Conservation (phyloP, 164 flowering plant genomes). For the Umbellularia californica region DNA sequence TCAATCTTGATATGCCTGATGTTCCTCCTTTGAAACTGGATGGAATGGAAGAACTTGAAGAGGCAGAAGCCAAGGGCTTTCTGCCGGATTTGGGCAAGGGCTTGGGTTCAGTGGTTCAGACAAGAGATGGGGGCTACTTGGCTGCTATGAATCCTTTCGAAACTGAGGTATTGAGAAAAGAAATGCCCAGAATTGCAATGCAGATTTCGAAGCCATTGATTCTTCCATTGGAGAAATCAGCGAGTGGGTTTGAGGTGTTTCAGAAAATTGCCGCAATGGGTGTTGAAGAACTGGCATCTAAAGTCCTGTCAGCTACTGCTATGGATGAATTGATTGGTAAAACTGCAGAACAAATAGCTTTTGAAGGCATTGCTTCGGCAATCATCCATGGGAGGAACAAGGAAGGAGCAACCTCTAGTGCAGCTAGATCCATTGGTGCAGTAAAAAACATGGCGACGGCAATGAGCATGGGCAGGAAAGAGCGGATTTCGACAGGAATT, state of each 20-base stretch:
- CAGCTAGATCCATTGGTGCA: constrained; percentile 66
- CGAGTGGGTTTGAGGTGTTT: constrained; percentile 62
- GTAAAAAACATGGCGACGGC: constrained; percentile 68
- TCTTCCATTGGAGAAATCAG: constrained; percentile 31
- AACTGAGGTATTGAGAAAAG: constrained; percentile 46
- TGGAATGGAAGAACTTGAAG: constrained; percentile 27
- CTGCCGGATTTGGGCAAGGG: constrained; percentile 86
- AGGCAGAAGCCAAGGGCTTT: constrained; percentile 38
- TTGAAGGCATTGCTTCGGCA: constrained; percentile 91
- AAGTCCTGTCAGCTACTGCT: constrained; percentile 51
- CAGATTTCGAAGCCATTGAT: constrained; percentile 75
- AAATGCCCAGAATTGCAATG: constrained; percentile 84
- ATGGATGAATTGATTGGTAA: constrained; percentile 79
- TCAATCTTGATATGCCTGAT: constrained; percentile 21
- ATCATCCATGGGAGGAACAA: constrained; percentile 80
- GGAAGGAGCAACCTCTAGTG: constrained; percentile 91
- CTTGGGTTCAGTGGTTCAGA: constrained; percentile 78
- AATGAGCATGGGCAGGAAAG: constrained; percentile 63
- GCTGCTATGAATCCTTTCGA: constrained; percentile 73
- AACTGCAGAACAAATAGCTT: constrained; percentile 90
- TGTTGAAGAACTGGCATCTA: constrained; percentile 51
- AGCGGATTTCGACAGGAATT: constrained; percentile 70
- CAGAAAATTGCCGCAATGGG: constrained; percentile 70
- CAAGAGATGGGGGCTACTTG: constrained; percentile 86
- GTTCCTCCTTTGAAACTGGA: constrained; percentile 25